These are phyloP conservation scores for Flagelloscypha sp. DNA, from an alignment of 768 basidiomycete genomes.

Conservation along the genomic window DNA sequence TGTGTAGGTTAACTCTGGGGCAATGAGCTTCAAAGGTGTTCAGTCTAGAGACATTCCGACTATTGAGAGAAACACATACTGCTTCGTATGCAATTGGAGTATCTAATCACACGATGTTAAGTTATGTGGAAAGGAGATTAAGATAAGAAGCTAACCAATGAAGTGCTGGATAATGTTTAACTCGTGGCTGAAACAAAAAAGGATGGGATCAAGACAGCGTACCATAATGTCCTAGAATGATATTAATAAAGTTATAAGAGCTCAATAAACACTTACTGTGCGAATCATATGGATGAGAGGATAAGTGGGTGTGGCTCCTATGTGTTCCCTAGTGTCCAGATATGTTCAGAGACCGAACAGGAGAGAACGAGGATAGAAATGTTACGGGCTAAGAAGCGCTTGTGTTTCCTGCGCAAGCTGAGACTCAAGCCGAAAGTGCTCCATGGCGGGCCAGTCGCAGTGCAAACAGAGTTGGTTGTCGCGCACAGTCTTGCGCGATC, in stretches of 20 bases:
- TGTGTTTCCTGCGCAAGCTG: no score
- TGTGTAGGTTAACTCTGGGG: constrained; percentile 86
- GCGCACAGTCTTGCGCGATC: no score
- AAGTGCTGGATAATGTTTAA: constrained; percentile 42
- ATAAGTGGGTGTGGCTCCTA: constrained; percentile 58
- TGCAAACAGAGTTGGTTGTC: no score
- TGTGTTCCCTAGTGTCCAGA: constrained; percentile 44
- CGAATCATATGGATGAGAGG: constrained; percentile 77
- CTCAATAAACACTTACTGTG: constrained; percentile 31
- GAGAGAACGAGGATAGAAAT: no score
- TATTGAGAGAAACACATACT: constrained; percentile 30
- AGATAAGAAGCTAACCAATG: constrained; percentile 42
- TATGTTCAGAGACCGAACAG: no score
- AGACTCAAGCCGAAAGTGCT: no score
- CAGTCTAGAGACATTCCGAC: not conserved
- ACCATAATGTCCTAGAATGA: constrained; percentile 54
- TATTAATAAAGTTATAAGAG: constrained; percentile 9
- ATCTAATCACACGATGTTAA: constrained; percentile 36
- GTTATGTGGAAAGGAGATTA: constrained; percentile 2
- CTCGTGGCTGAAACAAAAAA: constrained; percentile 1
- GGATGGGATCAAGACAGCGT: constrained; percentile 6
- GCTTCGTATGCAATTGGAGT: constrained; percentile 79
- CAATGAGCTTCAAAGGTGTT: constrained; percentile 45
- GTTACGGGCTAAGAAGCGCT: no score
- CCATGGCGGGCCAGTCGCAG: no score